A percentile compares a stretch with the other conserved stretches of the same genome.
Conservation (phyloP, 148 eudicot species). For the Cornus kousa region DNA sequence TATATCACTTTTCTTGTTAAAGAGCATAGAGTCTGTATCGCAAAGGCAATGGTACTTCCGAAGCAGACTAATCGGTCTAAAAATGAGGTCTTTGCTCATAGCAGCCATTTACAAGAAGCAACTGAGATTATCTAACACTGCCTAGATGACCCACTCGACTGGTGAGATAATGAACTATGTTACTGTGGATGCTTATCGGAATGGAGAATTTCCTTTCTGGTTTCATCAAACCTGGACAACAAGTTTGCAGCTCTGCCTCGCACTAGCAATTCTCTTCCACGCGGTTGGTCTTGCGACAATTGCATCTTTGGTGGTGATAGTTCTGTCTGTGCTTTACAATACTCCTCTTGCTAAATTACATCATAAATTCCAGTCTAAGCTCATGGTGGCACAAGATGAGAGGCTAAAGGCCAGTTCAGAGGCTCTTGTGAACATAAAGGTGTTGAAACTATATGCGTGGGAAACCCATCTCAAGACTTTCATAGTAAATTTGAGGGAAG, state of each 20-base stretch:
- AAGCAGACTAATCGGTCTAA: slow-evolving; percentile 66
- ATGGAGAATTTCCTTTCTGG: slow-evolving; percentile 87
- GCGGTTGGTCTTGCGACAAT: slow-evolving; percentile 49
- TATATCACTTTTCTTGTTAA: slow-evolving; percentile 50
- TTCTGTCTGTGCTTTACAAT: slow-evolving; percentile 66
- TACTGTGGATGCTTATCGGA: slow-evolving; percentile 59
- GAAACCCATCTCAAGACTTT: slow-evolving; percentile 60
- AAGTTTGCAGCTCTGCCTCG: slow-evolving; percentile 51
- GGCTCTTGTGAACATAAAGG: slow-evolving; percentile 67
- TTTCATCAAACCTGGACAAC: slow-evolving; percentile 65
- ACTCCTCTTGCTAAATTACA: slow-evolving; percentile 51
- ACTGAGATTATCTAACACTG: slow-evolving; percentile 61
- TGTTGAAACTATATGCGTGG: slow-evolving; percentile 75
- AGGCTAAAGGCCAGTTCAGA: slow-evolving; percentile 38
- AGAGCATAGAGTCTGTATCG: slow-evolving; percentile 63
- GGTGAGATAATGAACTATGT: slow-evolving; percentile 77
- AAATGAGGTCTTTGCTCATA: slow-evolving; percentile 66
- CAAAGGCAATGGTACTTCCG: slow-evolving; percentile 82
- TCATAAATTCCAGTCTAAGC: slow-evolving; percentile 41
- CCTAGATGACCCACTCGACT: slow-evolving; percentile 60
- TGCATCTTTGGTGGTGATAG: slow-evolving; percentile 39
- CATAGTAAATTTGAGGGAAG: slow-evolving; percentile 46
- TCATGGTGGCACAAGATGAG: slow-evolving; percentile 56
- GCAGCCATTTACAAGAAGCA: slow-evolving; percentile 83
- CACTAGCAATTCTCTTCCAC: slow-evolving; percentile 35